These are phyloP conservation scores for Aspergillus melleus DNA, from an alignment of 2,329 filamentous ascomycete genomes.

Conservation along the genomic window DNA sequence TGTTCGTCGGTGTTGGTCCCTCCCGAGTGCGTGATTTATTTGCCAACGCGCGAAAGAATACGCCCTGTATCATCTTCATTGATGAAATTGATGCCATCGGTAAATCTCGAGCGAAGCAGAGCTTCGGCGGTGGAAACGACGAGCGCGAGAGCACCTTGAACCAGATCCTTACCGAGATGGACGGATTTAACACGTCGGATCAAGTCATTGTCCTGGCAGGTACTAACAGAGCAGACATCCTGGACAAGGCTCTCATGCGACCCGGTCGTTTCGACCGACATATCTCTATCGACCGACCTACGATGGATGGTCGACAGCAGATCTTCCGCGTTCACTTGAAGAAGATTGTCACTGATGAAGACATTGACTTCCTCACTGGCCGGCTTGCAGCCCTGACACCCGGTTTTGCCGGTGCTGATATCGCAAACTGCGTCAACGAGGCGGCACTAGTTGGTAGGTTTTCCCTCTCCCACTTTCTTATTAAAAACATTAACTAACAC, in stretches of 20 bases:
- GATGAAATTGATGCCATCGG: conserved; percentile 99
- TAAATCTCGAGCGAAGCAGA: conserved; percentile 79
- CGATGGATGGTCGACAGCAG: conserved; percentile 93
- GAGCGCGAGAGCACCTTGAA: conserved; percentile 96
- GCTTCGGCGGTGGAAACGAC: conserved; percentile 88
- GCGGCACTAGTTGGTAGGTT: conserved; percentile 87
- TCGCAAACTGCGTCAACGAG: conserved; percentile 98
- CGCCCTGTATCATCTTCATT: conserved; percentile 98
- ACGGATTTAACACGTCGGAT: conserved; percentile 95
- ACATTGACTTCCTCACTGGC: conserved; percentile 83
- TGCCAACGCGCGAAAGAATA: conserved; percentile 89
- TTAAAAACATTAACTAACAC: conserved; percentile 7
- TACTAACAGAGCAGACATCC: conserved; percentile 91
- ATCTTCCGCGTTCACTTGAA: conserved; percentile 94
- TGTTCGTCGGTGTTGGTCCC: conserved; percentile 98
- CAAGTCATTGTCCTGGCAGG: conserved; percentile 96
- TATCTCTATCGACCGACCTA: conserved; percentile 90
- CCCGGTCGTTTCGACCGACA: conserved; percentile 96
- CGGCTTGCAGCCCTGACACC: conserved; percentile 89
- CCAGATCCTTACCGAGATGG: conserved; percentile 98
- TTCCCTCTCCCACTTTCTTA: not conserved
- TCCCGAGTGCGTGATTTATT: conserved; percentile 95
- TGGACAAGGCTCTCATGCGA: conserved; percentile 94
- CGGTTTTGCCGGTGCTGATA: conserved; percentile 95
- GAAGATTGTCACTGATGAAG: conserved; percentile 91